Base-by-base conservation (phyloP, 306 rosid species). In the Comarum palustre region DNA sequence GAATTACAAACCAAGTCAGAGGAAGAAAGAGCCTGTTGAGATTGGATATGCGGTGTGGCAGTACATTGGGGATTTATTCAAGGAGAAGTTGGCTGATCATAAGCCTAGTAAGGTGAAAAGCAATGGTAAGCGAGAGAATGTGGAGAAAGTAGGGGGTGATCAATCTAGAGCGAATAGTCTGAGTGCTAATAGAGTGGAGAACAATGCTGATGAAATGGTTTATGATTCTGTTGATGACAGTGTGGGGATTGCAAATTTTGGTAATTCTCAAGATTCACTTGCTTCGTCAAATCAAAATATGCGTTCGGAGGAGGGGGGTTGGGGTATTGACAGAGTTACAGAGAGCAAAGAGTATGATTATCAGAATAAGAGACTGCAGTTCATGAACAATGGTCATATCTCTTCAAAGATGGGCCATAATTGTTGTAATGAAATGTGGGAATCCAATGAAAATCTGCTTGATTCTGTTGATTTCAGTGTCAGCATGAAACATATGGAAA, bases 11-110 rank as follows among this genome's bases (percentile, higher is more conserved):
- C 52, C 60, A 27, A 75, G 73, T 80, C 86, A 82, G 74, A 89
- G 83, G 77, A 82, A 80, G 73, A 89, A 89, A 85, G 90, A 84
- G 74, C 82, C 80, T 22, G 85, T 87, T 36, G 90, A 76, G 69
- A 77, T 65, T 79, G 95, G 91, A 62, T 54, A 75, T 57, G 91
- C 82, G 52, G 52, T 94, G 73, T 81, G 88, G 59, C 86, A 85
- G 70, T 84, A 87, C 69, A 47, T 89, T 45, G 84, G 91, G 51
- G 77, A 75, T 79, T 77, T 89, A 71, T 84, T 93, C 72, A 84
- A 85, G 75, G 94, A 86, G 80, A 87, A 77, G 13, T 55, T 67
- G 77, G 73, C 59, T 71, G 78, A 74, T 76, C 75, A 84, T 20
- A 86, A 87, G 82, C 74, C 83, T 13, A 74, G 41, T 46, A 86